Percentiles rank a stretch among this genome's conserved stretches.
These are phyloP conservation scores for Chamaecrista fasciculata DNA, from an alignment of 306 rosid species.

Conservation along the genomic window DNA sequence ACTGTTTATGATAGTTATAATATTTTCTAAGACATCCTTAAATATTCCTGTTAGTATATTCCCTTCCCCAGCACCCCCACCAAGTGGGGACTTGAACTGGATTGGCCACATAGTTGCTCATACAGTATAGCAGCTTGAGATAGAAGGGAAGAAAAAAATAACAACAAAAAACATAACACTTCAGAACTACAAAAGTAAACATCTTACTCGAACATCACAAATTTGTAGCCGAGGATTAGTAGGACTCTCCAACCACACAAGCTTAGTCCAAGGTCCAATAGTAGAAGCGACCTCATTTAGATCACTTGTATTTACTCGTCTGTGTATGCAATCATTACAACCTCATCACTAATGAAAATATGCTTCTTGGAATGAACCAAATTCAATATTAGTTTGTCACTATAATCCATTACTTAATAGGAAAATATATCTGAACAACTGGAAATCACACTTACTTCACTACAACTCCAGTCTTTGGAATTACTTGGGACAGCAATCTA, in stretches of 20 bases:
- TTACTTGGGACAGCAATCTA: conserved; percentile 70
- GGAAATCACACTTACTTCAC: conserved; percentile 71
- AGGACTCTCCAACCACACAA: conserved; percentile 96
- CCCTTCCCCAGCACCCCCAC: no score
- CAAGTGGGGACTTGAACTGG: no score
- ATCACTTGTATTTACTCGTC: conserved; percentile 78
- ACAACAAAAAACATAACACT: conserved; percentile 22
- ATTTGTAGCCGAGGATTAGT: conserved; percentile 82
- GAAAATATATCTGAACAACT: conserved; percentile 8
- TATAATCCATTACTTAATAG: background rate
- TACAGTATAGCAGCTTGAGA: background rate
- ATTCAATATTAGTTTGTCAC: conserved; percentile 2
- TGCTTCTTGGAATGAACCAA: conserved; percentile 22
- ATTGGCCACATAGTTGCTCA: no score
- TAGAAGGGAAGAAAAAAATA: background rate
- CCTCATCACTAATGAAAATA: conserved; percentile 6
- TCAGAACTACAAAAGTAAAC: conserved; percentile 23
- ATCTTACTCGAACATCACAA: conserved; percentile 80
- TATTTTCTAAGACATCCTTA: background rate
- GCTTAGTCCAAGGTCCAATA: conserved; percentile 78
- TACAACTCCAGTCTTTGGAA: conserved; percentile 73
- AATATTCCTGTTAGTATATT: background rate
- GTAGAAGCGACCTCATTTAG: conserved; percentile 82
- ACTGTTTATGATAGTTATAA: background rate
- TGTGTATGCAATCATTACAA: conserved; percentile 39